Base-by-base conservation (phyloP, 2,329 filamentous ascomycete genomes). In the Ophiognomonia clavigignenti-juglandacearum region DNA sequence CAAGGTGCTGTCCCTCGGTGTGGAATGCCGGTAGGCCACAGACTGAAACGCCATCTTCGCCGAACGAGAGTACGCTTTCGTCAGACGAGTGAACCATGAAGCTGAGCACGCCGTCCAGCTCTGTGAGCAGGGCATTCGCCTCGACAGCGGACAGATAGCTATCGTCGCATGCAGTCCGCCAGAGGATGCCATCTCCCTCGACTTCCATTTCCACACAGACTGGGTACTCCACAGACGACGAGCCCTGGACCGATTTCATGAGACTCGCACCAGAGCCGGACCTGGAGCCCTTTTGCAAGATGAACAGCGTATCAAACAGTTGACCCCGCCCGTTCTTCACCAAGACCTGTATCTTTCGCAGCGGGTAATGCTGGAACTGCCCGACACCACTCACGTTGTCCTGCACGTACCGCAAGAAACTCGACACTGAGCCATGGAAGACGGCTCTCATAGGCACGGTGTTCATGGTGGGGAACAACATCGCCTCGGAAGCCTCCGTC, bases 401-500 rank as follows among this genome's bases (percentile, higher is more conserved):
- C 59, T 96, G 89, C 54, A 90, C 74, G 58, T 91, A 86, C 11
- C 70, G 73, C 23, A 96, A 66, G 66, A 95, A 83, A 1, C 82
- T 75, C 1, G 63, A 54, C 0, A 77, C 67, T 0, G 74, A 81
- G 2, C 88, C 88, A 56, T 93, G 86, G 3, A 96, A 62, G 3
- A 91, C 73, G 2, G 77, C 77, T 10, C 90, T 77, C 7, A 95
- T 72, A 0, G 85, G 79, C 0, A 96, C 82, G 0, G 91, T 96
- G 59, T 95, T 96, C 87, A 96, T 96, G 0, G 86, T 88, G 0
- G 91, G 92, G 57, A 96, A 96, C 59, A 91, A 73, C 11, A 92
- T 65, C 22, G 78, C 64, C 36, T 86, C 78, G 0, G 81, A 77
- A 14, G 78, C 75, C 38, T 86, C 83, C 9, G 80, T 82, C 47